Conservation (phyloP, 2,329 filamentous ascomycete genomes). For the Didymella exigua region DNA sequence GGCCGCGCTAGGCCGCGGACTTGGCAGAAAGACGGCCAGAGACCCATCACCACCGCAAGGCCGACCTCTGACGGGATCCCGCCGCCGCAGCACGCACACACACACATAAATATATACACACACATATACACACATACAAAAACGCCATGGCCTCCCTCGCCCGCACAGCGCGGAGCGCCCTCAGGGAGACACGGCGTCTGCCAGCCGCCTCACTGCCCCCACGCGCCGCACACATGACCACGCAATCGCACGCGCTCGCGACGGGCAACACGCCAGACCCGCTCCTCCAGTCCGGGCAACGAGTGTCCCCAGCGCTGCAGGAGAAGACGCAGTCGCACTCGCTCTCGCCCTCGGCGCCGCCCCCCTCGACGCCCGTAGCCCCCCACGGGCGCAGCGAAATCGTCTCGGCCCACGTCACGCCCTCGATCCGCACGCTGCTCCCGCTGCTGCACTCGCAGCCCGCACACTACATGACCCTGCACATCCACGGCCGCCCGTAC, state of each 20-base stretch:
- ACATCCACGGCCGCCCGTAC: slow-evolving; percentile 80
- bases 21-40: slow-evolving; percentile 18
- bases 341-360: slow-evolving; percentile 21
- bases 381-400: slow-evolving; percentile 33
- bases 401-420: slow-evolving; percentile 52
- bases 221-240: slow-evolving; percentile 55
- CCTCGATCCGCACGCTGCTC: slow-evolving; percentile 66
- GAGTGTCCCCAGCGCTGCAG: slow-evolving; percentile 34
- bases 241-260: slow-evolving; percentile 49
- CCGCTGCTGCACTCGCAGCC: slow-evolving; percentile 75
- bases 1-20: slow-evolving; percentile 14
- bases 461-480: slow-evolving; percentile 76
- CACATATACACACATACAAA: neutral
- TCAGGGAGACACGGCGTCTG: slow-evolving; percentile 63
- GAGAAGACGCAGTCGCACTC: slow-evolving; percentile 27
- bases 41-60: slow-evolving; percentile 13
- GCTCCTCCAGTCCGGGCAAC: slow-evolving; percentile 57
- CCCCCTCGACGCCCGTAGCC: slow-evolving; percentile 19
- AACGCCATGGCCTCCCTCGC: slow-evolving; percentile 49
- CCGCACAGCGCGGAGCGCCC: slow-evolving; percentile 66
- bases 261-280: slow-evolving; percentile 45
- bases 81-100: neutral
- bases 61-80: neutral
- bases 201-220: slow-evolving; percentile 57
- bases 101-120: slow-evolving; percentile 5